Percentiles rank a stretch among this genome's conserved stretches.
Conservation (phyloP, 202 grass and related monocot species). For the Panicum virgatum region DNA sequence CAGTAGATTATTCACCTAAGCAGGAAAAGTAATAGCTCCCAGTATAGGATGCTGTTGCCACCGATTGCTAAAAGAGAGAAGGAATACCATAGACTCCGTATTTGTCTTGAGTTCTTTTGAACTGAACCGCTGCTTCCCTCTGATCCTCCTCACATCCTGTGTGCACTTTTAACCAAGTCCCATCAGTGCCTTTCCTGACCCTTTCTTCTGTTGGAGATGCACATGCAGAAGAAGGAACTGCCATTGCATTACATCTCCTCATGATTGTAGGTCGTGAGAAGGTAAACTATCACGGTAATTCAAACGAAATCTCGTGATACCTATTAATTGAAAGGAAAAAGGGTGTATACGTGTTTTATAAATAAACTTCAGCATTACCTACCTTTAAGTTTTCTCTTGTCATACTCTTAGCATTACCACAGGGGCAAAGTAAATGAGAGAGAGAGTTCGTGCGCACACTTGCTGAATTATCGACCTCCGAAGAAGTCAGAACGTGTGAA, state of each 20-base stretch:
- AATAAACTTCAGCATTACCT: not conserved
- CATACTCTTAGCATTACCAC: not conserved
- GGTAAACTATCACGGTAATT: not conserved
- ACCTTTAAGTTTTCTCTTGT: not conserved
- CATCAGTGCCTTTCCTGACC: not conserved
- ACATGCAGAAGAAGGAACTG: not conserved
- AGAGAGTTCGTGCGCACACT: not conserved
- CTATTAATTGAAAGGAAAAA: not conserved
- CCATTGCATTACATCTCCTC: not conserved
- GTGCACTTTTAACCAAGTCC: not conserved
- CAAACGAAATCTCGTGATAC: not conserved
- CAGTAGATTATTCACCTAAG: not conserved
- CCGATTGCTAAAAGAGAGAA: not conserved
- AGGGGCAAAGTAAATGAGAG: not conserved
- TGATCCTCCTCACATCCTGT: not conserved
- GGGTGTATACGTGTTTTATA: no score
- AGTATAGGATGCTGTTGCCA: not conserved
- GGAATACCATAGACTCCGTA: not conserved
- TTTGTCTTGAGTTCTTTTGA: not conserved
- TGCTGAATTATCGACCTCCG: not conserved
- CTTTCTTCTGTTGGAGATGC: not conserved
- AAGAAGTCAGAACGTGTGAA: not conserved
- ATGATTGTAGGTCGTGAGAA: not conserved
- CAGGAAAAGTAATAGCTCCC: slow-evolving; percentile 1
- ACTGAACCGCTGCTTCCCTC: not conserved